These are phyloP conservation scores for Hymenoscyphus salicellus DNA, from an alignment of 2,329 filamentous ascomycete species.

Conservation along the genomic window DNA sequence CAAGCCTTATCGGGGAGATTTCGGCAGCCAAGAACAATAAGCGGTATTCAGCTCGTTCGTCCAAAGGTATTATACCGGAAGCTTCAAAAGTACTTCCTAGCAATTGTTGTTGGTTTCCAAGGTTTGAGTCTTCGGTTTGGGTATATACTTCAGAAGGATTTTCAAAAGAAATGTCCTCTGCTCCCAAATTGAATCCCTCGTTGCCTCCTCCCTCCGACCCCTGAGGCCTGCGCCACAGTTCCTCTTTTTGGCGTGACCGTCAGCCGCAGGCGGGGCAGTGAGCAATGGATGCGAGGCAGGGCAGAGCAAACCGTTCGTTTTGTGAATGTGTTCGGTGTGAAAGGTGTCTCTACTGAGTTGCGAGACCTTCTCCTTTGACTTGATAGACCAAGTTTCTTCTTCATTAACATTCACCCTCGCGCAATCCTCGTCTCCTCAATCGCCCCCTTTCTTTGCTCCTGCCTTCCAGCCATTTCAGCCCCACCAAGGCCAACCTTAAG, in stretches of 20 bases:
- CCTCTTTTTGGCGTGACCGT: not conserved
- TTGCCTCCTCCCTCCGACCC: not conserved
- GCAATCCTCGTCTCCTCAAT: not conserved
- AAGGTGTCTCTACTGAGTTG: not conserved
- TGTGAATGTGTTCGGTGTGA: not conserved
- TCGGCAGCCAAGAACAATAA: not conserved
- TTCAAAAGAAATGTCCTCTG: no score
- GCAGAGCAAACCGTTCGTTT: not conserved
- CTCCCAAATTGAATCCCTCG: not conserved
- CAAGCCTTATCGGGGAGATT: not conserved
- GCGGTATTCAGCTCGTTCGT: no score
- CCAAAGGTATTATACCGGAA: no score
- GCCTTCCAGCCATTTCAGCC: not conserved
- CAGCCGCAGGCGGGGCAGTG: slow-evolving; percentile 2
- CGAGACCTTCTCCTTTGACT: not conserved
- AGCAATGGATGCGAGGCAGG: not conserved
- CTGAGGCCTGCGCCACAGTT: not conserved
- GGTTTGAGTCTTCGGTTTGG: no score
- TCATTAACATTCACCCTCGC: not conserved
- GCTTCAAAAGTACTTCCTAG: no score
- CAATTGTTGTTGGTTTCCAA: no score
- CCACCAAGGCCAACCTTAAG: not conserved
- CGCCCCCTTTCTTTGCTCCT: not conserved
- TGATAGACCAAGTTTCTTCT: not conserved
- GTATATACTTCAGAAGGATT: no score